Percentiles rank a stretch among this genome's conserved stretches.
Evolutionary conservation across 1,284 basidiomycete species (phyloP).

Genomic region (Takashimella tepidaria): DNA sequence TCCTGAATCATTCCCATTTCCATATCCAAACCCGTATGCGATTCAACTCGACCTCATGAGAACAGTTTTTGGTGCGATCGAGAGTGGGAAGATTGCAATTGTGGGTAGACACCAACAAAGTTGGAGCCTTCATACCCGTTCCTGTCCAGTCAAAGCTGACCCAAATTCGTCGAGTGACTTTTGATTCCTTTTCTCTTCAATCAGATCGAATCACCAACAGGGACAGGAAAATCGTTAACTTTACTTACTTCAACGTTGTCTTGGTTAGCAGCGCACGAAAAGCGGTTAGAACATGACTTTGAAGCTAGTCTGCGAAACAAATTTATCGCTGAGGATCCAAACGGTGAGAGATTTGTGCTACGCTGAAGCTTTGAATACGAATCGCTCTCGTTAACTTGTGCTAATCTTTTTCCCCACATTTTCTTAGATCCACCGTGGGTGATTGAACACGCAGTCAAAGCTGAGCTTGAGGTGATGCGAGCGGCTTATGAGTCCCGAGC

Average conservation of each 20-base stretch:
- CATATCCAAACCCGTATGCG: slow-evolving; percentile 72
- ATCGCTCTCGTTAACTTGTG: not conserved
- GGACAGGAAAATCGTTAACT: slow-evolving; percentile 85
- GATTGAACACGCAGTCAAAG: slow-evolving; percentile 65
- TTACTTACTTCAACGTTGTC: slow-evolving; percentile 72
- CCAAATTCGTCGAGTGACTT: too few species aligned
- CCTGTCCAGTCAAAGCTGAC: too few species aligned
- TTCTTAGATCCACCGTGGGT: slow-evolving; percentile 79
- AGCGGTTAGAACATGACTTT: slow-evolving; percentile 24
- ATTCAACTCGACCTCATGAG: slow-evolving; percentile 88
- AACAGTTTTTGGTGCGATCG: slow-evolving; percentile 76
- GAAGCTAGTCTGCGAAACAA: slow-evolving; percentile 28
- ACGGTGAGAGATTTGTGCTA: slow-evolving; percentile 25
- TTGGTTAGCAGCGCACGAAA: slow-evolving; percentile 59
- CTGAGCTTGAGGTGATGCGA: slow-evolving; percentile 60
- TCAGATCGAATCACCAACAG: slow-evolving; percentile 72
- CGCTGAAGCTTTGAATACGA: too few species aligned
- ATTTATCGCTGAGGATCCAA: slow-evolving; percentile 34
- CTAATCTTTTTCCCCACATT: too few species aligned
- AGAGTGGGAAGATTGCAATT: slow-evolving; percentile 66
- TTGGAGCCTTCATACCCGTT: slow-evolving; percentile 8
- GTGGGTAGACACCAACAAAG: slow-evolving; percentile 24
- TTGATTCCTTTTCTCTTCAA: too few species aligned
- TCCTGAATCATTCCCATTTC: slow-evolving; percentile 68
- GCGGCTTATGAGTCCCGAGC: slow-evolving; percentile 61